phyloP scores from a whole-genome alignment of 768 basidiomycete species.

The Gloeopeniophorella convolvens region DNA sequence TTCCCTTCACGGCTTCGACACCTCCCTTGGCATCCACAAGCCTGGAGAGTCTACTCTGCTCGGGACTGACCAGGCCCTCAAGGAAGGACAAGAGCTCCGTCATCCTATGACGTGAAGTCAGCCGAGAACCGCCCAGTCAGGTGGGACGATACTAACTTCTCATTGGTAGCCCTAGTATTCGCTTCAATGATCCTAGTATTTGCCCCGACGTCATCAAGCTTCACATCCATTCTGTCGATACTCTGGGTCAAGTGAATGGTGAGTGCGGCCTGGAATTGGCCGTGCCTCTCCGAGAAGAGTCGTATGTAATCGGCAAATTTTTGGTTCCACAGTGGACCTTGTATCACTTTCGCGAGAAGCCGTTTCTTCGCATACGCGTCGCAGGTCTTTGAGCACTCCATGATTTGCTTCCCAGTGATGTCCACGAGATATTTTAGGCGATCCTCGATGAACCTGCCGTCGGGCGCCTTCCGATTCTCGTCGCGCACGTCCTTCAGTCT shows the following conservation, averaged over 20 bases:
- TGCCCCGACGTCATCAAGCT: slow-evolving; percentile 12
- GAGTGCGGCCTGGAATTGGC: slow-evolving; percentile 27
- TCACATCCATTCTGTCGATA: slow-evolving; percentile 4
- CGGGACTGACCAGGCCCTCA: slow-evolving; percentile 12
- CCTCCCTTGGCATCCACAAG: slow-evolving; percentile 23
- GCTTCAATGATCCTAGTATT: slow-evolving; percentile 13
- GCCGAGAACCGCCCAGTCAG: no score
- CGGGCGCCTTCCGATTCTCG: slow-evolving; percentile 25
- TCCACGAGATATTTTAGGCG: slow-evolving; percentile 29
- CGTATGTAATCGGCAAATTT: slow-evolving; percentile 23
- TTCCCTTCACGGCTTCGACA: slow-evolving; percentile 13
- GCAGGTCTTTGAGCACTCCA: slow-evolving; percentile 29
- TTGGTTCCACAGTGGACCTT: slow-evolving; percentile 26
- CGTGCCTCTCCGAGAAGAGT: slow-evolving; percentile 23
- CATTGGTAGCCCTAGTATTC: slow-evolving; percentile 13
- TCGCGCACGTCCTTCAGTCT: slow-evolving; percentile 31
- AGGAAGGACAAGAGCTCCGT: slow-evolving; percentile 13
- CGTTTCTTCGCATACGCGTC: slow-evolving; percentile 30
- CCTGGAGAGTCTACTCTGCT: slow-evolving; percentile 9
- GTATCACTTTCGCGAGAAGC: slow-evolving; percentile 26
- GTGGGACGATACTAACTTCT: slow-evolving; percentile 13
- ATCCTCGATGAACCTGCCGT: slow-evolving; percentile 30
- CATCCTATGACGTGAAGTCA: slow-evolving; percentile 13
- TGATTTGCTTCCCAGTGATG: slow-evolving; percentile 27
- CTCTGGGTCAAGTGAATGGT: slow-evolving; percentile 24